These are phyloP conservation scores for Ceratocystis cubensis DNA, from an alignment of 2,329 filamentous ascomycete genomes.

Conservation along the genomic window DNA sequence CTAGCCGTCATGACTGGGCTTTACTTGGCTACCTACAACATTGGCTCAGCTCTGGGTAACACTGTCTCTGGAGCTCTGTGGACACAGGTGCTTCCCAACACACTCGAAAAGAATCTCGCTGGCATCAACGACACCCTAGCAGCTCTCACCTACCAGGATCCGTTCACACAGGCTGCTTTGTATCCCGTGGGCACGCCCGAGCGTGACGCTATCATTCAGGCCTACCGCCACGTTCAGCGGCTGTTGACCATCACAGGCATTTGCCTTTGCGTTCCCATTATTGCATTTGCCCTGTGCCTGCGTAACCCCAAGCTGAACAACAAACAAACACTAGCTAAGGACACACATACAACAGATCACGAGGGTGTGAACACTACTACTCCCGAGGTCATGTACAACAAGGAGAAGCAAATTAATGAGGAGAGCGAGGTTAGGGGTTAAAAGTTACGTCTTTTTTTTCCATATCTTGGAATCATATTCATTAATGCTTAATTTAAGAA, in stretches of 20 bases:
- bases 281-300: conserved; percentile 33
- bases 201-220: conserved; percentile 32
- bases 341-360: conserved; percentile 3
- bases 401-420: neutral
- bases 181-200: conserved; percentile 35
- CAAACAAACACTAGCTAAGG: conserved; percentile 33
- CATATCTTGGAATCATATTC: neutral
- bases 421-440: neutral
- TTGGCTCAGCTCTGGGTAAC: conserved; percentile 48
- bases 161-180: conserved; percentile 27
- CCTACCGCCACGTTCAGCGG: conserved; percentile 37
- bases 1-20: conserved; percentile 52
- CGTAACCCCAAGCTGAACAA: conserved; percentile 37
- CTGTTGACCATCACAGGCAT: conserved; percentile 38
- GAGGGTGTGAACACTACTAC: neutral
- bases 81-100: conserved; percentile 42
- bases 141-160: conserved; percentile 27
- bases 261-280: conserved; percentile 37
- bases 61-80: conserved; percentile 50
- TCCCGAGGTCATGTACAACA: neutral
- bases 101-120: conserved; percentile 32
- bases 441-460: neutral
- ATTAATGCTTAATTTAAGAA: no score
- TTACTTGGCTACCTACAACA: conserved; percentile 50
- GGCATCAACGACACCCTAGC: conserved; percentile 31